A percentile compares a stretch with the other conserved stretches of the same genome.
These are phyloP conservation scores for Hypericum androsaemum DNA, from an alignment of 345 rosid species.

Conservation along the genomic window DNA sequence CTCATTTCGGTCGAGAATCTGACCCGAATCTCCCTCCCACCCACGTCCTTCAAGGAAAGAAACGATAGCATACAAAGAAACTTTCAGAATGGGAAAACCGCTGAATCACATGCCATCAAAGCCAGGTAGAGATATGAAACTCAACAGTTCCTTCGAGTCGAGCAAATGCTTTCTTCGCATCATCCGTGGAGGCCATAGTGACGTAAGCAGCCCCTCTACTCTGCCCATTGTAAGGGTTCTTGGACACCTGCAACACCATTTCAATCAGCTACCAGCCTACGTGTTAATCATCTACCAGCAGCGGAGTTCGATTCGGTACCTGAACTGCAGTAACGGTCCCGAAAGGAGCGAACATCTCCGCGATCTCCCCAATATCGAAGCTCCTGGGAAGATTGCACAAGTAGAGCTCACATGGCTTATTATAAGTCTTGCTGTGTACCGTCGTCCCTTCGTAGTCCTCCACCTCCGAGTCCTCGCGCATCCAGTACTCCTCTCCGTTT, in stretches of 20 bases:
- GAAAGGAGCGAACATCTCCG: constrained; percentile 40
- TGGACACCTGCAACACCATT: constrained; percentile 36
- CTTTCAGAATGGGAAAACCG: too few relatives aligned
- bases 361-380: constrained; percentile 46
- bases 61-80: too few relatives aligned
- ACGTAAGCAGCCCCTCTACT: constrained; percentile 54
- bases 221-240: constrained; percentile 42
- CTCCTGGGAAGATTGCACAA: constrained; percentile 55
- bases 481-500: background rate
- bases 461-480: background rate
- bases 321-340: constrained; percentile 49
- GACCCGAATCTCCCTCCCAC: constrained; percentile 56
- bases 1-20: constrained; percentile 39
- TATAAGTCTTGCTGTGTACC: too few relatives aligned
- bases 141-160: constrained; percentile 49
- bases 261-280: constrained; percentile 6
- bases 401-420: constrained; percentile 42
- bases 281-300: too few relatives aligned
- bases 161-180: constrained; percentile 43
- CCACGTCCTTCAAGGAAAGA: constrained; percentile 43
- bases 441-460: constrained; percentile 15
- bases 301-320: constrained; percentile 19
- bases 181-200: constrained; percentile 41
- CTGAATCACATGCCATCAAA: too few relatives aligned
- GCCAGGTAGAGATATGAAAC: constrained; percentile 8